A percentile compares a stretch with the other conserved stretches of the same genome.
Evolutionary conservation across 2,329 filamentous ascomycete species (phyloP).

Genomic region (Mariannaea elegans): DNA sequence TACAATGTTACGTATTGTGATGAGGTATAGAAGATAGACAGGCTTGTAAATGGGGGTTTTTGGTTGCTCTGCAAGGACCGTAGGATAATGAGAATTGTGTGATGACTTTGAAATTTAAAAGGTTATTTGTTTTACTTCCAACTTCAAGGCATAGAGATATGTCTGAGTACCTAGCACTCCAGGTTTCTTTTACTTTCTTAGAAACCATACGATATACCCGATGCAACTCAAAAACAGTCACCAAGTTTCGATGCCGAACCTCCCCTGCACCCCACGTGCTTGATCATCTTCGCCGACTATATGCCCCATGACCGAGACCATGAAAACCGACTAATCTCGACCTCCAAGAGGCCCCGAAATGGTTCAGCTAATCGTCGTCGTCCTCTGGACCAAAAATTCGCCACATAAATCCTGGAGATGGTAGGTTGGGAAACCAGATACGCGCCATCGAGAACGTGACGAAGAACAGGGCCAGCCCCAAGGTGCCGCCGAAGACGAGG

Average conservation of each 20-base stretch:
- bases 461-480: neutral
- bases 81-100: neutral
- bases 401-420: too few relatives aligned
- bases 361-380: too few relatives aligned
- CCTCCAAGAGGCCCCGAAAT: too few relatives aligned
- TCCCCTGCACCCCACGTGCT: neutral
- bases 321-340: too few relatives aligned
- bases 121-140: neutral
- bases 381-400: too few relatives aligned
- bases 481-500: constrained; percentile 5
- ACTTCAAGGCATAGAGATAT: neutral
- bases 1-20: neutral
- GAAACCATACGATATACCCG: neutral
- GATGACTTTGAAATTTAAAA: neutral
- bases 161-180: neutral
- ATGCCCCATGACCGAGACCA: neutral
- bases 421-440: neutral
- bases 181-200: neutral
- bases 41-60: constrained; percentile 6
- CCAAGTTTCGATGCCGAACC: neutral
- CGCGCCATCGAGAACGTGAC: neutral
- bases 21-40: constrained; percentile 6
- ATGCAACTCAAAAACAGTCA: constrained; percentile 2
- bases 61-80: too few relatives aligned
- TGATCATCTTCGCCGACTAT: neutral